Base-by-base conservation (phyloP, 2,329 filamentous ascomycete genomes). In the Paramyrothecium roridum region DNA sequence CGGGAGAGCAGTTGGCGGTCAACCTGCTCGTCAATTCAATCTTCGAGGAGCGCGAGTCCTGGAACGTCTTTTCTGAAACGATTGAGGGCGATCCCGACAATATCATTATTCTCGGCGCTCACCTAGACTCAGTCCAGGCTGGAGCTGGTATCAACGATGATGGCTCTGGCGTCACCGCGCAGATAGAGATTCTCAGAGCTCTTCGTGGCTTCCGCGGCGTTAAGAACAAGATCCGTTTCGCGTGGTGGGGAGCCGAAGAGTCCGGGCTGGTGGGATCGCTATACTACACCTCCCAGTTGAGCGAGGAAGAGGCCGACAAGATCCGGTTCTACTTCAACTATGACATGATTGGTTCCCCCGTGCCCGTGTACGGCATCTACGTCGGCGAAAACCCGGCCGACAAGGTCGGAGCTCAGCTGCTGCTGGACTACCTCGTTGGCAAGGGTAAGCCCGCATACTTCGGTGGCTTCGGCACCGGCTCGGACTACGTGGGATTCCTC, bases 311-410 rank as follows among this genome's bases (percentile, higher is more conserved):
- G 49, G 69, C 70, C 0, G 73, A 81, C 57, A 85, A 83, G 69
- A 84, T 89, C 63, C 77, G 80, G 2, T 82, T 88, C 33, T 87
- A 88, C 73, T 81, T 88, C 67, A 87, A 89, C 73, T 88, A 86
- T 63, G 86, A 89, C 70, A 89, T 89, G 87, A 86, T 89, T 54
- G 76, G 72, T 16, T 78, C 75, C n/a, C 67, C 69, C 3, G 62
- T 66, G n/a, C 72, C 76, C 10, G 59, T 63, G 43, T 78, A 70
- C 62, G 65, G 62, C 53, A 69, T 79, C 10, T 75, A 77, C 54
- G 65, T 72, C 61, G 59, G 17, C 48, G 70, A 72, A 57, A 70
- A 67, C 37, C 70, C 75, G 20, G 75, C 66, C 8, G 72, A 78
- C 58, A 59, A 65, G 48, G 59, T 66, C 40, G 75, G 73, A 26